Conservation (phyloP, 2,329 filamentous ascomycete species). For the Intubia oerlemansii region DNA sequence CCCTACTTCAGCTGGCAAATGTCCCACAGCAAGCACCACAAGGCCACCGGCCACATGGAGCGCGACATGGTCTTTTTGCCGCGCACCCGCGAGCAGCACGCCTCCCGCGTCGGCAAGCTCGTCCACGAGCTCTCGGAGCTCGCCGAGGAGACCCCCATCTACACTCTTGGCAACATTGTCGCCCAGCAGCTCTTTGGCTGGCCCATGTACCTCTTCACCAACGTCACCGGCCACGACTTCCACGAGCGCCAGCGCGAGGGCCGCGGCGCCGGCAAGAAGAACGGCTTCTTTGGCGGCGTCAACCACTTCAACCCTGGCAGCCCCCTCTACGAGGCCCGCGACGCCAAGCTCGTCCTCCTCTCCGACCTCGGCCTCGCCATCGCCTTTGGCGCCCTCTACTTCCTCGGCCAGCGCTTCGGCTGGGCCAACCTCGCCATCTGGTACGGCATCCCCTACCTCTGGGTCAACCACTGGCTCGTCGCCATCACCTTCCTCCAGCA, state of each 20-base stretch:
- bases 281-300: conserved; percentile 60
- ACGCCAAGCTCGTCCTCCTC: conserved; percentile 67
- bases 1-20: conserved; percentile 99
- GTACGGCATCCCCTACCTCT: conserved; percentile 89
- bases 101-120: conserved; percentile 49
- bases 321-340: conserved; percentile 79
- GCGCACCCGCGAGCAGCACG: conserved; percentile 66
- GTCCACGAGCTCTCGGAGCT: conserved; percentile 73
- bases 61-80: conserved; percentile 99
- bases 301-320: conserved; percentile 87
- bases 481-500: conserved; percentile 95
- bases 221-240: conserved; percentile 91
- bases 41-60: conserved; percentile 91
- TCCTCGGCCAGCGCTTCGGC: conserved; percentile 57
- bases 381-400: conserved; percentile 37
- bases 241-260: conserved; percentile 84
- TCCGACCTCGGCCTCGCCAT: conserved; percentile 67
- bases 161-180: conserved; percentile 53
- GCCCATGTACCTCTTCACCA: conserved; percentile 77
- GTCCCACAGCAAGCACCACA: conserved; percentile 98
- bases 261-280: conserved; percentile 78
- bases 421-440: conserved; percentile 76
- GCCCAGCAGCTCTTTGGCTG: conserved; percentile 80
- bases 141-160: conserved; percentile 82
- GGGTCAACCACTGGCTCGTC: conserved; percentile 98